A percentile compares a stretch with the other conserved stretches of the same genome.
These are phyloP conservation scores for Cardamine resedifolia DNA, from an alignment of 345 rosid species.

Conservation along the genomic window DNA sequence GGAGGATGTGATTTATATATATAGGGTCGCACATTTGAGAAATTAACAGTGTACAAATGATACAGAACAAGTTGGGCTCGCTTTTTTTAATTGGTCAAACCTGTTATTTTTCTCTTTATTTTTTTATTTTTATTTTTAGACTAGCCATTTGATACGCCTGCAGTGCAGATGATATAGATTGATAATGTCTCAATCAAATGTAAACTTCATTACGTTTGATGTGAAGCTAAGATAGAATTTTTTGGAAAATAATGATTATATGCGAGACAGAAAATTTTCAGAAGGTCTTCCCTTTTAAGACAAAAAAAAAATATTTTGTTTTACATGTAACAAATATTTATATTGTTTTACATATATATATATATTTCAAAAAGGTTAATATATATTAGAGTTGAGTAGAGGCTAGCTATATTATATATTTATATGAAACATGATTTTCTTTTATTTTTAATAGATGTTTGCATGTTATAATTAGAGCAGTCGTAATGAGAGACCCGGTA, in stretches of 20 bases:
- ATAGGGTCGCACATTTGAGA: constrained; percentile 25
- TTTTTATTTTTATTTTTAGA: neutral
- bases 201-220: constrained; percentile 30
- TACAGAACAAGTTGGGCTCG: constrained; percentile 29
- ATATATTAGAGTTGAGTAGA: neutral
- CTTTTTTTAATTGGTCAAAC: constrained; percentile 38
- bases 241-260: constrained; percentile 10
- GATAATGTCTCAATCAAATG: constrained; percentile 30
- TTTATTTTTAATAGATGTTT: neutral
- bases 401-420: neutral
- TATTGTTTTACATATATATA: neutral
- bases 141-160: constrained; percentile 27
- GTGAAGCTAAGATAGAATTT: constrained; percentile 23
- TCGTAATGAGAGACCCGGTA: neutral
- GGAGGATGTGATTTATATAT: constrained; percentile 21
- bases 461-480: neutral
- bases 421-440: neutral
- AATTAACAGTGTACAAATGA: neutral
- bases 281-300: neutral
- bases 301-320: too few relatives aligned
- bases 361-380: neutral
- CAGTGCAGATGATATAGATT: constrained; percentile 26
- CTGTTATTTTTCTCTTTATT: constrained; percentile 16
- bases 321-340: neutral
- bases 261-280: neutral